Percentiles rank a stretch among this genome's conserved stretches.
Conservation (phyloP, 495 filamentous ascomycete species). For the Letharia lupina region DNA sequence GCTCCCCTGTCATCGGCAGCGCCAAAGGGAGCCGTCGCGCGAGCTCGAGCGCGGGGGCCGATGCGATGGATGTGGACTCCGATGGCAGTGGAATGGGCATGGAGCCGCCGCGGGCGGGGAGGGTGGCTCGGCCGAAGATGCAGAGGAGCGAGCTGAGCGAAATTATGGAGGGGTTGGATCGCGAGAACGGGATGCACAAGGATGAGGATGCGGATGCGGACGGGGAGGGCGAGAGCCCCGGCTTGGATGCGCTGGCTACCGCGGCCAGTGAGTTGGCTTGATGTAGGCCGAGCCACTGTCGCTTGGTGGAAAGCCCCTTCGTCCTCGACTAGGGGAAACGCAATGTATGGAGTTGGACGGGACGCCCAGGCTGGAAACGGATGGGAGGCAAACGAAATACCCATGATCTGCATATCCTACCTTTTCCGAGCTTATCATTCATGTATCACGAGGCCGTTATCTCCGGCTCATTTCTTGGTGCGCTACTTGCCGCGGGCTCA, state of each 20-base stretch:
- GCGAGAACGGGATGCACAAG: not conserved
- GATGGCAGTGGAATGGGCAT: not conserved
- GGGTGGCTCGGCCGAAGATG: conserved; percentile 14
- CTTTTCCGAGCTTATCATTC: not conserved
- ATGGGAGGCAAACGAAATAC: not conserved
- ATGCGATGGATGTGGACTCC: conserved; percentile 18
- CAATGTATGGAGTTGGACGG: not conserved
- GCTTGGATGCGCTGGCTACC: conserved; percentile 25
- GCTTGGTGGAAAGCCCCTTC: not conserved
- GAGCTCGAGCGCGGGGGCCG: not conserved
- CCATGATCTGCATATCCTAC: not conserved
- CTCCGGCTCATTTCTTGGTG: not conserved
- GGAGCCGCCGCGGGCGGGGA: not conserved
- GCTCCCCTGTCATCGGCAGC: conserved; percentile 9
- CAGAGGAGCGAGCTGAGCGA: conserved; percentile 20
- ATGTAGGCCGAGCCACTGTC: not conserved
- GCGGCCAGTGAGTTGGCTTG: conserved; percentile 21
- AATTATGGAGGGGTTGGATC: conserved; percentile 18
- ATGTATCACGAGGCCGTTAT: not conserved
- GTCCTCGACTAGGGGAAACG: not conserved
- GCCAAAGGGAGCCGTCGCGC: conserved; percentile 4
- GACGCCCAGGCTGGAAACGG: not conserved
- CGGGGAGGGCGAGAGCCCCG: conserved; percentile 25
- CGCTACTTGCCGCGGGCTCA: not conserved
- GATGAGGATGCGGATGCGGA: conserved; percentile 18